Evolutionary conservation across 225 moss, liverwort and hornwort genomes (phyloP), one percentile per base, ranked within the genome.

Genomic region (Bryoerythrophyllum caledonicum): DNA sequence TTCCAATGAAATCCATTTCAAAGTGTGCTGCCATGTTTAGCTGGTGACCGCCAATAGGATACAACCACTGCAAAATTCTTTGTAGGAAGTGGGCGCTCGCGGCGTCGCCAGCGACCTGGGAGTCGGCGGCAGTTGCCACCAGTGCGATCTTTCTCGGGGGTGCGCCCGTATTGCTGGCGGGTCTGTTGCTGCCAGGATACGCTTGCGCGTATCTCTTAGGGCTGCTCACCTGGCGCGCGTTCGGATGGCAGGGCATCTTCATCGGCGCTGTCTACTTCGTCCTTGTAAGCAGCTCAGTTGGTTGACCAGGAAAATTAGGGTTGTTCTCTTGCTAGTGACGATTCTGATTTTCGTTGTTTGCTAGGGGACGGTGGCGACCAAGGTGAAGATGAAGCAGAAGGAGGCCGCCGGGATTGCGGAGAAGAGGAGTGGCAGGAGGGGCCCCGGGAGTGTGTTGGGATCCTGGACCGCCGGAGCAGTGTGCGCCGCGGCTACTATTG

Each of bases 391-490:
- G 61, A 87, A 93, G 75, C 87, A 97, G 62, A 97, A 97, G 74
- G 92, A 94, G 73, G 89, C 81, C 19, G 97, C 90, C 67, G 97
- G 97, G 43, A 97, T 93, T 63, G 97, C 97, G 28, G 97, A 97
- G 80, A 82, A 97, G 67, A 89, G 83, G 80, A 90, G 94, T 72
- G 97, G 97, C 67, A 85, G 92, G 79, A 88, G 97, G 78, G 97
- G 97, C 27, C 87, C 91, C 54, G 92, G 82, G 49, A 97, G 97
- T 76, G 97, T 97, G 13, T 86, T 88, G 76, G 97, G 94, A 21
- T 97, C 97, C 61, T 91, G 97, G 80, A 86, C 91, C 58, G 97
- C 97, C 61, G 97, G 91, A 25, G 67, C 87, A 58, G 12, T 94
- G 12, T 97, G 97, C 16, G 91, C 97, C 35, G 78, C 84, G 37